Evolutionary conservation across 2,329 filamentous ascomycete genomes (phyloP), one percentile per base, ranked within the genome.

Genomic region (Pestalotiopsis fici): DNA sequence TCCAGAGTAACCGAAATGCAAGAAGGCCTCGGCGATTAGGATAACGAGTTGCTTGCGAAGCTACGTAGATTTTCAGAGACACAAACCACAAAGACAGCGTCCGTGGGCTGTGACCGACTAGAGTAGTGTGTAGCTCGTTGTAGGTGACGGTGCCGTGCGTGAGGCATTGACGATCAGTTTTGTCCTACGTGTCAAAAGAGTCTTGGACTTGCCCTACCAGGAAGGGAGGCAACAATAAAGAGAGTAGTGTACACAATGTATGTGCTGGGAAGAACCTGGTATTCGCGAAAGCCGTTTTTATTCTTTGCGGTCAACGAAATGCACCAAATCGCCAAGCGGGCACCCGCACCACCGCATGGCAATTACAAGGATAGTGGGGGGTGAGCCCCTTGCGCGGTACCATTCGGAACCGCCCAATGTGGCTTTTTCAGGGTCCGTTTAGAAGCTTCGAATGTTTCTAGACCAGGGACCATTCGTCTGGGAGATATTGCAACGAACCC

Each of bases 391-490:
- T 21, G 9, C 23, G 37, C 59, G 23, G 35, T 47, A 62, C 18
- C 7, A 7, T 43, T 13, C 4, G 28, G 13, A 60, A 60, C 57
- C 31, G 57, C 57, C 57, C 13, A 23, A 60, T 37, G 57, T 60
- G 61, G 61, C 60, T 63, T 64, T 5, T 64, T 64, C 31, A 47
- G 27, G 61, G 39, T 64, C 25, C 61, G 21, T 35, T 39, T 28
- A 25, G 47, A 55, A 64, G 61, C 47, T 64, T 64, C 61, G 15
- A 64, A 54, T 18, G 61, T 55, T 64, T 64, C 39, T 31, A 64
- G 61, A 35, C 61, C 61, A 56, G 59, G 37, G n/a, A 27, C 59
- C 37, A 43, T n/a, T 21, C 15, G 13, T 62, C 25, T 43, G 37
- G 23, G 37, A 62, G 12, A 62, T 43, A 13, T n/a, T 57, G 55